Percentiles rank a stretch among this genome's conserved stretches.
Conservation (phyloP, 2,329 filamentous ascomycete species). For the Colletotrichum echinochloae region DNA sequence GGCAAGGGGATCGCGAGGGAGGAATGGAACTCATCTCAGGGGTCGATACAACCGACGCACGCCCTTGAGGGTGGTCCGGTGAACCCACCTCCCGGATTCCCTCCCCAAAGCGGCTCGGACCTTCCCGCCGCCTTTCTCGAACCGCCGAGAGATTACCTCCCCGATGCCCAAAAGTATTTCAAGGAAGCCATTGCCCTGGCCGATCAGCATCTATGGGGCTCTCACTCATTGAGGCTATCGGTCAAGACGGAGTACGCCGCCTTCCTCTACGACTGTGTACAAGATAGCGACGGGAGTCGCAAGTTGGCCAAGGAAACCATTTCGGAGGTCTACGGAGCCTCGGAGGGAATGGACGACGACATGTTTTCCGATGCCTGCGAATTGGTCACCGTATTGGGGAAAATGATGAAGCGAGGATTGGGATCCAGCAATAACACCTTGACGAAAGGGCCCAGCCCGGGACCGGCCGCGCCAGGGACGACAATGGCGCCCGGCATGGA, state of each 20-base stretch:
- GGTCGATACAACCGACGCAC: constrained; percentile 62
- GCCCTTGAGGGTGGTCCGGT: constrained; percentile 70
- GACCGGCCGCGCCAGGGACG: constrained; percentile 43
- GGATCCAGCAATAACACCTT: constrained; percentile 52
- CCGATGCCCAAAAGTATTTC: constrained; percentile 85
- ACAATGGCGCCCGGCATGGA: constrained; percentile 54
- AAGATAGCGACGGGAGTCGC: constrained; percentile 82
- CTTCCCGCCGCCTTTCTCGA: constrained; percentile 73
- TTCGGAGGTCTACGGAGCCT: constrained; percentile 89
- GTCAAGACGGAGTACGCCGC: constrained; percentile 93
- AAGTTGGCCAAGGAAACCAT: constrained; percentile 85
- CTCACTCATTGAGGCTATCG: constrained; percentile 88
- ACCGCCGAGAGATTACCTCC: constrained; percentile 83
- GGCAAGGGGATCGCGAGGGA: constrained; percentile 62
- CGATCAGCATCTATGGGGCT: constrained; percentile 82
- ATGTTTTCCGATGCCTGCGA: constrained; percentile 94
- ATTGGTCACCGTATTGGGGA: constrained; percentile 85
- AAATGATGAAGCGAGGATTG: constrained; percentile 85
- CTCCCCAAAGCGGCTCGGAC: constrained; percentile 49
- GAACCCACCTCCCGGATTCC: constrained; percentile 67
- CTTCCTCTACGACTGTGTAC: constrained; percentile 92
- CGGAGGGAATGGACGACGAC: constrained; percentile 93
- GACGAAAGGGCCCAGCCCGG: constrained; percentile 50
- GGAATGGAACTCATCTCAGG: constrained; percentile 56
- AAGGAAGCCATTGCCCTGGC: constrained; percentile 80